Evolutionary conservation across 768 basidiomycete species (phyloP), one percentile per base, ranked within the genome.

Genomic region (Boletus rufocinnamomeus): DNA sequence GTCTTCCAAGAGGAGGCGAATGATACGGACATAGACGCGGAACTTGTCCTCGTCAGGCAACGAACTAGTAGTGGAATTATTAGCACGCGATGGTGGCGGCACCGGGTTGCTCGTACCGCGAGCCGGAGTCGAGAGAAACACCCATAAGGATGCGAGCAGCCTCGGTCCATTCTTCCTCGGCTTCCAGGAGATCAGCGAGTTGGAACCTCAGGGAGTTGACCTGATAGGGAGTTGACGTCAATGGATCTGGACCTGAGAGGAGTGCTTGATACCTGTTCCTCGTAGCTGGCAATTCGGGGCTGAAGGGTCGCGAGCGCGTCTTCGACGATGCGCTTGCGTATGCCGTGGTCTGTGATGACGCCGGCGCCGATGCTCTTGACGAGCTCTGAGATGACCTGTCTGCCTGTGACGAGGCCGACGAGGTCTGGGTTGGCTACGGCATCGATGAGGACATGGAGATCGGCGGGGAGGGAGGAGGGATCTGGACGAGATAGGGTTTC

Each of bases 81-180:
- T 13, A 63, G 50, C 9, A 21, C 37, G 52, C 35, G 56, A 63
- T 41, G 43, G 21, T 19, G 54, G 5, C 6, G 25, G 46, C 10
- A 52, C 51, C 17, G 19, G 8, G 17, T 25, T 23, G 38, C 28
- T 67, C 80, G 65, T 60, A 93, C 95, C 94, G 83, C 70, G 91
- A 86, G 30, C 89, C 87, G 25, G 92, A 89, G 71, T 98, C 96
- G 43, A 97, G 79, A 7, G 93, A 94, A 43, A 98, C 93, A 41
- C 88, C 87, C 84, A 93, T 95, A 43, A 98, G 81, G 37, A 96
- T 89, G 52, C 87, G 86, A 1, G 97, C 97, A 16, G 97, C 94
- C 50, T 87, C 91, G 59, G 87, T 88, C 90, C 94, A 98, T 70
- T 94, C 93, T 72, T 99, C 95, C 53, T 95, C 92, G 4, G 79